Conservation (phyloP, 164 flowering plant genomes). For the Vitis rotundifolia region DNA sequence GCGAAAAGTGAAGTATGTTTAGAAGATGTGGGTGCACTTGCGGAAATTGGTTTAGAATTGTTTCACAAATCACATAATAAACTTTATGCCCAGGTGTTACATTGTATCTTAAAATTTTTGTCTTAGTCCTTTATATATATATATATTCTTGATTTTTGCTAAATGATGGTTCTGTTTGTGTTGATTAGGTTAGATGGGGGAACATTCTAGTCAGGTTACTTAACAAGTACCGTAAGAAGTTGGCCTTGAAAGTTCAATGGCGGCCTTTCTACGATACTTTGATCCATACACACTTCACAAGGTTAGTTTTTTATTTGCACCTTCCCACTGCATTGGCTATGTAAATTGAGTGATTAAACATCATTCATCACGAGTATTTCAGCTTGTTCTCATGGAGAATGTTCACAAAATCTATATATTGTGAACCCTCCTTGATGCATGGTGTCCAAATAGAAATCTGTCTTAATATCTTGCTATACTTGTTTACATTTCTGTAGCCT, state of each 20-base stretch:
- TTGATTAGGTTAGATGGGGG: conserved; percentile 95
- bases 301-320: conserved; percentile 43
- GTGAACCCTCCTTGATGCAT: neutral
- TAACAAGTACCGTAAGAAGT: conserved; percentile 71
- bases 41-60: conserved; percentile 62
- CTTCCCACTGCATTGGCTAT: neutral
- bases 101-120: neutral
- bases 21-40: conserved; percentile 66
- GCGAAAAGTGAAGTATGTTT: conserved; percentile 86
- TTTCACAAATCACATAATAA: conserved; percentile 59
- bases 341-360: neutral
- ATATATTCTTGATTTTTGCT: neutral
- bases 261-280: conserved; percentile 84
- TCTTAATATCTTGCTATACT: neutral
- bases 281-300: conserved; percentile 73
- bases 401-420: too few relatives aligned
- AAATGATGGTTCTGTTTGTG: conserved; percentile 12
- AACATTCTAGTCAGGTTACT: conserved; percentile 65
- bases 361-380: neutral
- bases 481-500: neutral
- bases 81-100: conserved; percentile 77
- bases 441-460: neutral
- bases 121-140: neutral
- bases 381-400: neutral
- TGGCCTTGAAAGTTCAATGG: conserved; percentile 81